Percentiles rank a stretch among this genome's conserved stretches.
phyloP scores from a whole-genome alignment of 148 eudicot species.

The Rhododendron ovatum region DNA sequence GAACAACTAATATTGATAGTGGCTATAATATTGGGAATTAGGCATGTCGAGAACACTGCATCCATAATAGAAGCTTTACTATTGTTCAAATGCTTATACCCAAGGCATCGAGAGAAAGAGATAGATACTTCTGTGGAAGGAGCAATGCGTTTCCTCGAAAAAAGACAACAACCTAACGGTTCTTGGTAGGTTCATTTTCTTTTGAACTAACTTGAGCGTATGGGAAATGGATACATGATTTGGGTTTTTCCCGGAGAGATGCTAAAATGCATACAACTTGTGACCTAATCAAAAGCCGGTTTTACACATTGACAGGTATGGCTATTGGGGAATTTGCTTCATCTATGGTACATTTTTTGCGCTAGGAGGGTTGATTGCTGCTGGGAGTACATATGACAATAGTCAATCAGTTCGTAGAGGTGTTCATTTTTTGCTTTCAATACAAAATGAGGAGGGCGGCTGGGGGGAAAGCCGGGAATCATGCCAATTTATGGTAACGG shows the following conservation, averaged over 20 bases:
- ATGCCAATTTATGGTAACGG: too few relatives aligned
- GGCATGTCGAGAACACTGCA: constrained; percentile 36
- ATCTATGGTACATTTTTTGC: constrained; percentile 27
- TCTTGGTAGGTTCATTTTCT: constrained; percentile 29
- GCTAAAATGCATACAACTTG: constrained; percentile 4
- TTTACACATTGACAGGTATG: constrained; percentile 21
- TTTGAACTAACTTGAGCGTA: not conserved
- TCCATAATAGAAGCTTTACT: constrained; percentile 29
- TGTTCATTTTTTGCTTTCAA: constrained; percentile 17
- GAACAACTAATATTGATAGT: not conserved
- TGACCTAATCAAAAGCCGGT: constrained; percentile 1
- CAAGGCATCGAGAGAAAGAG: constrained; percentile 25
- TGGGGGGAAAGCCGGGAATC: constrained; percentile 21
- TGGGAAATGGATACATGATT: not conserved
- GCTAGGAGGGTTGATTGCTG: constrained; percentile 26
- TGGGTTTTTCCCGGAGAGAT: not conserved
- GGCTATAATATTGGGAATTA: not conserved
- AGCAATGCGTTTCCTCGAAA: constrained; percentile 23
- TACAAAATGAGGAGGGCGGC: constrained; percentile 39
- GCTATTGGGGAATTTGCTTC: constrained; percentile 40
- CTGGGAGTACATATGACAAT: constrained; percentile 28
- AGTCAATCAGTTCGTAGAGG: constrained; percentile 27
- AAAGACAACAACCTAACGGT: constrained; percentile 26
- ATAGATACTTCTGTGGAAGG: constrained; percentile 19
- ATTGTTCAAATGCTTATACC: constrained; percentile 24